Conservation (phyloP, 805 yeast genomes). For the Starmerella bombicola region DNA sequence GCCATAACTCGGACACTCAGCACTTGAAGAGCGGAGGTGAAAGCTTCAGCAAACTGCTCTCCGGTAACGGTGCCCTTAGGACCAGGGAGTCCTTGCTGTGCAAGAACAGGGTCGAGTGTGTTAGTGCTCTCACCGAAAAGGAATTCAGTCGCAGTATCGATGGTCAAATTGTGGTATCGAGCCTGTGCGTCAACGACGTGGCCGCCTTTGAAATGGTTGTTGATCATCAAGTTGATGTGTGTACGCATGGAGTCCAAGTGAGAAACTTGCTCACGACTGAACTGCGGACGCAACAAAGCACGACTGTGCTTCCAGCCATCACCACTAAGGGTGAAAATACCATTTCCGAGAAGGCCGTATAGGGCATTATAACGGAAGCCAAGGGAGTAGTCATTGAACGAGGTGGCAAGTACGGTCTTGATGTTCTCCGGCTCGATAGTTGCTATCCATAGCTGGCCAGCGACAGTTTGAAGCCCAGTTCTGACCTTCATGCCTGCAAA, state of each 20-base stretch:
- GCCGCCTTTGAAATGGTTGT: constrained; percentile 1
- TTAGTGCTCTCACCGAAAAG: constrained; percentile 19
- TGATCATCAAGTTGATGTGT: constrained; percentile 23
- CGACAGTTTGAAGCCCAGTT: too few species aligned
- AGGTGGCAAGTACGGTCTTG: constrained; percentile 26
- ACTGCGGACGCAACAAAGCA: constrained; percentile 31
- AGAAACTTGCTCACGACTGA: constrained; percentile 27
- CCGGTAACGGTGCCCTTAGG: constrained; percentile 21
- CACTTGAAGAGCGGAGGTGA: constrained; percentile 4
- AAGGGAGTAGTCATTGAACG: constrained; percentile 27
- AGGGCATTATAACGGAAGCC: constrained; percentile 25
- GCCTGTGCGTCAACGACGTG: constrained; percentile 14
- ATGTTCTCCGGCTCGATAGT: constrained; percentile 27
- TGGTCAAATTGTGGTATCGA: constrained; percentile 19
- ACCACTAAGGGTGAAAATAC: constrained; percentile 31
- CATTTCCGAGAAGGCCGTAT: constrained; percentile 28
- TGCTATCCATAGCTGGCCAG: too few species aligned
- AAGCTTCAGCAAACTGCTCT: constrained; percentile 18
- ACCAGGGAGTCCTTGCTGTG: background rate
- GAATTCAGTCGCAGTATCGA: constrained; percentile 25
- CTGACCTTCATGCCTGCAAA: too few species aligned
- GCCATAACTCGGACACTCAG: constrained; percentile 1
- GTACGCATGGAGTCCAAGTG: constrained; percentile 23
- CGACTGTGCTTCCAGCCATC: constrained; percentile 31
- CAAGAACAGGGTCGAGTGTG: background rate